Conservation (phyloP, 1,284 basidiomycete species). For the Trichosporon sp. region DNA sequence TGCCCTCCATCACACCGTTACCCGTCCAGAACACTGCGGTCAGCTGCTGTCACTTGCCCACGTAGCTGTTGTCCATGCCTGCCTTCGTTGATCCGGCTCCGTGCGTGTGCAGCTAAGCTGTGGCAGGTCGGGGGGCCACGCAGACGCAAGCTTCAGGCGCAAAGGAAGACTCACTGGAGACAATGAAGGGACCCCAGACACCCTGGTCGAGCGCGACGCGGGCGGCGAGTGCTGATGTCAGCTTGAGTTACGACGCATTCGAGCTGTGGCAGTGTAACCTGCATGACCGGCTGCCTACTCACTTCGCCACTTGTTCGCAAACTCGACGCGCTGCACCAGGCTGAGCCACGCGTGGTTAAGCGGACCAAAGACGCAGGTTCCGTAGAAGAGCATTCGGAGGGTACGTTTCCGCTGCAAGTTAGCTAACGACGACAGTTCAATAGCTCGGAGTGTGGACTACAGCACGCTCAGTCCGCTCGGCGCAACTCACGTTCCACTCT, state of each 20-base stretch:
- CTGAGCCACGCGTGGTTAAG: conserved; percentile 32
- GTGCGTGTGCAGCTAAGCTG: too few relatives aligned
- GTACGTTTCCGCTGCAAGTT: conserved; percentile 25
- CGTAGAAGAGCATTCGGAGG: conserved; percentile 29
- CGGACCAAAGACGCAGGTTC: conserved; percentile 30
- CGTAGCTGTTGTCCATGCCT: neutral
- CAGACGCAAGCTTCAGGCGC: neutral
- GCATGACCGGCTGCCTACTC: conserved; percentile 8
- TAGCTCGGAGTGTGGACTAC: neutral
- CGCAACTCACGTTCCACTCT: conserved; percentile 23
- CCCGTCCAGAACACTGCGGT: conserved; percentile 47
- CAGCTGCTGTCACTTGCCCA: neutral
- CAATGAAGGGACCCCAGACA: conserved; percentile 35
- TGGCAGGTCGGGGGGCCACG: too few relatives aligned
- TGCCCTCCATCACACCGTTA: conserved; percentile 53
- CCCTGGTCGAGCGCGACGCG: conserved; percentile 29
- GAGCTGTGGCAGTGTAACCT: too few relatives aligned
- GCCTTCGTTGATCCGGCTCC: too few relatives aligned
- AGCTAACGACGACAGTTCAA: neutral
- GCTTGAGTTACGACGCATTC: neutral
- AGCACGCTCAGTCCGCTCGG: too few relatives aligned
- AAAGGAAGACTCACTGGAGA: conserved; percentile 24
- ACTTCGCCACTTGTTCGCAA: conserved; percentile 27
- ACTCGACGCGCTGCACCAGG: conserved; percentile 25
- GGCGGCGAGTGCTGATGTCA: conserved; percentile 46